Conservation (phyloP, 2,329 filamentous ascomycete genomes). For the Sphaerostilbella broomeana region DNA sequence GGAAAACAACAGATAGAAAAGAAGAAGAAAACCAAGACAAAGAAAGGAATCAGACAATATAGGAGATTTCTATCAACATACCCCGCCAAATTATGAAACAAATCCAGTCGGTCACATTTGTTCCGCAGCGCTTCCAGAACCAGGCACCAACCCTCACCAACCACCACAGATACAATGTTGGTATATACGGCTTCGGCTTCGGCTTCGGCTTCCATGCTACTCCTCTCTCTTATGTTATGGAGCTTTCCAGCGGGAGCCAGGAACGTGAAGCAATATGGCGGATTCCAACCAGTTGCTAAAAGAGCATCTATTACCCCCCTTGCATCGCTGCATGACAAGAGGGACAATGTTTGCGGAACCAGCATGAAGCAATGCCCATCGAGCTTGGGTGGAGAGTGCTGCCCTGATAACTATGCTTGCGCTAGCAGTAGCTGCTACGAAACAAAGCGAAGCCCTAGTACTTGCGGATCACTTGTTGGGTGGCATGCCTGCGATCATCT, state of each 20-base stretch:
- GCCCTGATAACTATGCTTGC: conserved; percentile 43
- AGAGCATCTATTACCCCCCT: conserved; percentile 18
- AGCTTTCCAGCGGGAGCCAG: conserved; percentile 14
- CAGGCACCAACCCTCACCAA: too few species aligned
- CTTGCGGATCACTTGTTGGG: conserved; percentile 30
- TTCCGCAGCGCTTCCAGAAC: too few species aligned
- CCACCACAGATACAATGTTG: too few species aligned
- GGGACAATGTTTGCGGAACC: conserved; percentile 20
- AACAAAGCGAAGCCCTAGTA: conserved; percentile 37
- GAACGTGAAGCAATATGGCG: conserved; percentile 25
- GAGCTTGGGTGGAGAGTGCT: conserved; percentile 40
- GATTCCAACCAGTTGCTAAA: conserved; percentile 27
- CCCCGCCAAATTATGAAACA: too few species aligned
- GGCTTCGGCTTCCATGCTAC: background rate
- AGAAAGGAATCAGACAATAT: too few species aligned
- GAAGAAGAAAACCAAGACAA: too few species aligned
- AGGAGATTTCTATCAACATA: too few species aligned
- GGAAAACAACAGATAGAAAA: too few species aligned
- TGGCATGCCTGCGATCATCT: conserved; percentile 36
- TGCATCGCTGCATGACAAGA: background rate
- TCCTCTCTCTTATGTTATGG: background rate
- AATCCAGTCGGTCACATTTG: too few species aligned
- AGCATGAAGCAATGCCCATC: conserved; percentile 30
- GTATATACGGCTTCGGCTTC: conserved; percentile 1
- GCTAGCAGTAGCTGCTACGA: conserved; percentile 41